These are phyloP conservation scores for Tuctoria greenei DNA, from an alignment of 176 grass and related monocot genomes.

Conservation along the genomic window DNA sequence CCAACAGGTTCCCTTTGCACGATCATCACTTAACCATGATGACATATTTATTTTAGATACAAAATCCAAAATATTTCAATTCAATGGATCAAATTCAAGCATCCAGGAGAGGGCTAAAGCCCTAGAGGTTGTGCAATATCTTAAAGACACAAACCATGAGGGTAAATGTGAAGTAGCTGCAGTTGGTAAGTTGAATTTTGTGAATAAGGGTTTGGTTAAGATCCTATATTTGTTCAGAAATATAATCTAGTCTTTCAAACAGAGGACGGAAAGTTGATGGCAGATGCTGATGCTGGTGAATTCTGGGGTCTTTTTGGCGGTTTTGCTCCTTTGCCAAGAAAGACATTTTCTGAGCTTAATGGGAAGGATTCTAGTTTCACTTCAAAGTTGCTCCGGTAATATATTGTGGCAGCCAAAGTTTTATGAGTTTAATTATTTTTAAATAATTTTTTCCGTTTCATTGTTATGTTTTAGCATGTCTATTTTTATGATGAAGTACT, in stretches of 20 bases:
- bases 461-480: conserved; percentile 23
- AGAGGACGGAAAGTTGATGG: conserved; percentile 99
- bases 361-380: conserved; percentile 54
- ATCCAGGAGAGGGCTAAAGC: conserved; percentile 99
- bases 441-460: conserved; percentile 12
- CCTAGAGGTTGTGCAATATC: conserved; percentile 95
- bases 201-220: conserved; percentile 26
- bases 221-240: conserved; percentile 20
- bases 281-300: conserved; percentile 94
- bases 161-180: conserved; percentile 85
- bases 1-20: conserved; percentile 81
- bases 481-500: conserved; percentile 15
- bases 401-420: conserved; percentile 23
- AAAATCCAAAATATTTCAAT: conserved; percentile 94
- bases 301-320: conserved; percentile 96
- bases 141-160: conserved; percentile 95
- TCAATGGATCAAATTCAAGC: conserved; percentile 93
- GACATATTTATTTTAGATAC: conserved; percentile 99
- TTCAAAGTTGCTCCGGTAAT: conserved; percentile 79
- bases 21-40: conserved; percentile 96
- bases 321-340: conserved; percentile 93
- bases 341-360: conserved; percentile 65
- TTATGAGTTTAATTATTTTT: not conserved
- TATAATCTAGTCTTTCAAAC: conserved; percentile 40
- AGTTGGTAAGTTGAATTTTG: conserved; percentile 69